Evolutionary conservation across 345 rosid genomes (phyloP).

Genomic region (Ailanthus altissimus): DNA sequence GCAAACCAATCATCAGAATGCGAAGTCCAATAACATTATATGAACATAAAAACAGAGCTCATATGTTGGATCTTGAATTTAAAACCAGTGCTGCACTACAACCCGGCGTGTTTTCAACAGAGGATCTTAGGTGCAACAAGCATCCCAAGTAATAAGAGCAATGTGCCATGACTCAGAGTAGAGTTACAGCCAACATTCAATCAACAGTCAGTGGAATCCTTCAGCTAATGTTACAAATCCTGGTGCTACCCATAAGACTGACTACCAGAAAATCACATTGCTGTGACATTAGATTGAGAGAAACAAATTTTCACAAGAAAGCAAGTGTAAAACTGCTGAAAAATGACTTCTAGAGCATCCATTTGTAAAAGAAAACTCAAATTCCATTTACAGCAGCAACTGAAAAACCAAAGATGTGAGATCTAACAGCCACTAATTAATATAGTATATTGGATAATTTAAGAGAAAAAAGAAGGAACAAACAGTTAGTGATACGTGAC

Average conservation of each 20-base stretch:
- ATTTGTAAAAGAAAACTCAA: neutral
- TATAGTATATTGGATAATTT: neutral
- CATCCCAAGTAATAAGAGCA: neutral
- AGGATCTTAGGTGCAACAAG: neutral
- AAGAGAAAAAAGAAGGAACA: neutral
- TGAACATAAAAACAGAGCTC: neutral
- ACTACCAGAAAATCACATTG: neutral
- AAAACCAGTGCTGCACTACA: neutral
- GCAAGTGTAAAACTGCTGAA: neutral
- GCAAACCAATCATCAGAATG: neutral
- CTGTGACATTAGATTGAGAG: neutral
- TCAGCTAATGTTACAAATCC: neutral
- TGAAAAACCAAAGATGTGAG: neutral
- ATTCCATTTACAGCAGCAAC: neutral
- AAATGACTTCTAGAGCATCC: neutral
- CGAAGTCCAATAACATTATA: neutral
- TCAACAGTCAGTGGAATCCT: neutral
- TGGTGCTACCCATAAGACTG: neutral
- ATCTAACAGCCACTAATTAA: neutral
- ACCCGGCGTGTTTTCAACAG: neutral
- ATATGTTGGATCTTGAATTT: neutral
- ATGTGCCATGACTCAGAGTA: neutral
- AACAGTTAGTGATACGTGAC: neutral
- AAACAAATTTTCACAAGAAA: neutral
- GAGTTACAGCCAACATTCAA: neutral